Evolutionary conservation across 208 protist species (phyloP), one percentile per base, ranked within the genome.

Genomic region (Eutreptiella sp.): DNA sequence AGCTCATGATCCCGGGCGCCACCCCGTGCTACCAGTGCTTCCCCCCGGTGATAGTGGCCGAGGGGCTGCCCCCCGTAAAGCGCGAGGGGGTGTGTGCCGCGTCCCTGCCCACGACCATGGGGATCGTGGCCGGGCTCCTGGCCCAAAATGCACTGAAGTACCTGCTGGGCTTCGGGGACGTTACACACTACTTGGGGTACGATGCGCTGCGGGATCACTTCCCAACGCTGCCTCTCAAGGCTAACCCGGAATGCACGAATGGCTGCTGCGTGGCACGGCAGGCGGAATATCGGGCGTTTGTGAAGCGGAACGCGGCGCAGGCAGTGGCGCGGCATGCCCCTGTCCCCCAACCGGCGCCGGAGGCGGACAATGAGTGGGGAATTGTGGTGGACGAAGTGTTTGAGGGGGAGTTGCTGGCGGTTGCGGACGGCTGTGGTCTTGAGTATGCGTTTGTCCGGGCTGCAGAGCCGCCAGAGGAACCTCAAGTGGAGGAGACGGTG

Each of bases 41-140:
- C 46, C 90, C 92, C 19, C 91, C 91, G 24, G 77, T 96, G 4
- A 78, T 97, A 0, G 88, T 95, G 23, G 88, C 90, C 9, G 83
- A 75, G 34, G 90, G 87, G 21, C 60, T 95, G 45, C 94, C 94
- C 32, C 76, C 89, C 69, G 72, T 78, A 11, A 89, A 90, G 68
- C 83, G 88, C n/a, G 92, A 96, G 52, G 91, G 91, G 64, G 93
- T 98, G 7, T 98, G 93, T 66, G 92, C 93, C 7, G 94, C 94
- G 7, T 96, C 90, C 7, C 79, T 98, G 19, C 93, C 93, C 1
- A 97, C 94, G 14, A 97, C 93, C 2, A 97, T 98, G 93, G 88
- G 89, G 65, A 93, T 94, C 41, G 73, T 94, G 21, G 93, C 93
- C 5, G 92, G 90, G 33, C 81, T 97, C 50, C 75, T 97, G 0